These are phyloP conservation scores for Aspergillus steynii DNA, from an alignment of 495 filamentous ascomycete genomes.

Conservation along the genomic window DNA sequence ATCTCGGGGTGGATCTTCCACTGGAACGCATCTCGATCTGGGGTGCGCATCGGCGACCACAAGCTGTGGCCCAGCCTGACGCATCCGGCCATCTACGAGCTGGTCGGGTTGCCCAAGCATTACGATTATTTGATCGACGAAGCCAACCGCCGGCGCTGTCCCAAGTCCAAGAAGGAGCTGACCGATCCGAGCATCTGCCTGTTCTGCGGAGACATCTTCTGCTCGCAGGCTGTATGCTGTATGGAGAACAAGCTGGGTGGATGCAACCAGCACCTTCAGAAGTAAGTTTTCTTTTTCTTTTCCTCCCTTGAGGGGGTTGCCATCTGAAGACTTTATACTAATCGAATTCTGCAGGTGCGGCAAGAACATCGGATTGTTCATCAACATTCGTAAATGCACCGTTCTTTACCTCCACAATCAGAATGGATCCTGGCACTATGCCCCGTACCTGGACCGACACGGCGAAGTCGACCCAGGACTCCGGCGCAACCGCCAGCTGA, in stretches of 20 bases:
- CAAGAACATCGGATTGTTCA: constrained; percentile 82
- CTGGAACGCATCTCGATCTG: constrained; percentile 49
- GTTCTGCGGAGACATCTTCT: constrained; percentile 95
- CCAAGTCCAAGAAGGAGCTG: constrained; percentile 85
- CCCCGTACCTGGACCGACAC: constrained; percentile 93
- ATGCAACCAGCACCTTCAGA: constrained; percentile 83
- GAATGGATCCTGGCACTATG: constrained; percentile 81
- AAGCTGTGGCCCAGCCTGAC: constrained; percentile 54
- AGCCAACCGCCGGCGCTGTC: constrained; percentile 79
- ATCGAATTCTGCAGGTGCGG: constrained; percentile 66
- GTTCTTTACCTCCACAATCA: constrained; percentile 79
- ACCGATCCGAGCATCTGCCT: constrained; percentile 88
- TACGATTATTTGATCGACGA: constrained; percentile 94
- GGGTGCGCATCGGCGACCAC: constrained; percentile 41
- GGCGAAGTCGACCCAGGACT: constrained; percentile 90
- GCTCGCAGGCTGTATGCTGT: constrained; percentile 91
- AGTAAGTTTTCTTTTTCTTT: constrained; percentile 55
- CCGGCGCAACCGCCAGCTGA: constrained; percentile 78
- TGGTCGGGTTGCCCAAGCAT: constrained; percentile 87
- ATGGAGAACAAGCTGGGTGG: constrained; percentile 74
- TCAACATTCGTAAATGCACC: constrained; percentile 94
- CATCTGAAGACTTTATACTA: constrained; percentile 7
- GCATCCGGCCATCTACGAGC: constrained; percentile 90
- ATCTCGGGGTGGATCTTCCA: constrained; percentile 82
- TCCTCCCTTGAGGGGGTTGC: not conserved